Evolutionary conservation across 2,329 filamentous ascomycete genomes (phyloP), one percentile per base, ranked within the genome.

Genomic region (Scedosporium boydii): DNA sequence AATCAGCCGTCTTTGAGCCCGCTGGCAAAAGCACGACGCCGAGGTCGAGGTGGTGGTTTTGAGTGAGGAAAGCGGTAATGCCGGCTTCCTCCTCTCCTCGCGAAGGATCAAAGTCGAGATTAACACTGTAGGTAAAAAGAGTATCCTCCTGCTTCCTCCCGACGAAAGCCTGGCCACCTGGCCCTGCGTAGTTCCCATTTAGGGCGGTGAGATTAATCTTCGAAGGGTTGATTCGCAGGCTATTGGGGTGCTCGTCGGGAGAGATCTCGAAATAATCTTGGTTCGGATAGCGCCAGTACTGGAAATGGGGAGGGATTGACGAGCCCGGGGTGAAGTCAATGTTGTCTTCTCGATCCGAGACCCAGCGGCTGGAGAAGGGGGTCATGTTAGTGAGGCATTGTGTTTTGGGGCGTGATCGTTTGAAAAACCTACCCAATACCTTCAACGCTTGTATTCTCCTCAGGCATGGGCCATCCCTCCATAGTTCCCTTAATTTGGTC

Each of bases 71-170:
- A 0, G 78, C 73, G 0, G 78, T 78, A 4, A 84, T 71, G 0
- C 82, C 82, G 1, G 80, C 78, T 68, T 85, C 82, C 63, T 82
- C 77, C 1, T 76, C 75, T 0, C 68, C 56, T 0, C 63, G 63
- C 0, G 68, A 68, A 0, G 81, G 77, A 0, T 67, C 62, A 66
- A 79, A 84, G 6, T 73, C 70, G 0, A 85, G 59, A 62, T 80
- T 74, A 3, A 81, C 75, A 56, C 71, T 75, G 68, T 76, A 85
- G 0, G 72, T 77, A 68, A 85, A 85, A 0, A 83, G 70, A 0
- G 82, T 81, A 64, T 85, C 78, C 4, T 80, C 80, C 68, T 86
- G 83, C 1, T 82, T 75, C 2, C 80, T 75, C 0, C 78, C 80
- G 18, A 87, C 73, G 56, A 86, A 83, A 0, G 81, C 69, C 21